Conservation (phyloP, 108 stramenopile species). For the Fragilaria crotonensis region DNA sequence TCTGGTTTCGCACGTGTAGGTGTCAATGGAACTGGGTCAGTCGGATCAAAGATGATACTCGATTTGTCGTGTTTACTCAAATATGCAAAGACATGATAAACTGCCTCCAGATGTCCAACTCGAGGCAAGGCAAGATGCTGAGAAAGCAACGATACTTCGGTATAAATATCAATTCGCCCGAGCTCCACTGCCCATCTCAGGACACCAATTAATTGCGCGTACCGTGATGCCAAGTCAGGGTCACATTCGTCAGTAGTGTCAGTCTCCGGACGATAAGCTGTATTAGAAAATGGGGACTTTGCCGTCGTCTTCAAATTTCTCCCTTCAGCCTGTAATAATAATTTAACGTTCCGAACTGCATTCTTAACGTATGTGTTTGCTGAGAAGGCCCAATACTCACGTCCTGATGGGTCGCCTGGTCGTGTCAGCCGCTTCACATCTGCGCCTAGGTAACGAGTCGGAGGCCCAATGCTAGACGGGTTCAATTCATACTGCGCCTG, state of each 20-base stretch:
- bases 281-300: too few species aligned
- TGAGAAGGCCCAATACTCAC: too few species aligned
- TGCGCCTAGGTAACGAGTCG: conserved; percentile 20
- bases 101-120: conserved; percentile 21
- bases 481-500: conserved; percentile 16
- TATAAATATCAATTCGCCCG: conserved; percentile 14
- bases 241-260: conserved; percentile 5
- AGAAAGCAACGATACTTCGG: conserved; percentile 23
- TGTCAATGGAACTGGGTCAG: not conserved
- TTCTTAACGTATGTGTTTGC: too few species aligned
- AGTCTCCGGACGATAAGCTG: conserved; percentile 5
- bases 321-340: too few species aligned
- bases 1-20: not conserved
- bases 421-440: not conserved
- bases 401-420: too few species aligned
- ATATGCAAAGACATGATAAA: conserved; percentile 27
- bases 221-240: not conserved
- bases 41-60: conserved; percentile 2
- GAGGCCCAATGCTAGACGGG: conserved; percentile 9
- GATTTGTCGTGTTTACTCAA: conserved; percentile 7
- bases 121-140: conserved; percentile 13
- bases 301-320: too few species aligned
- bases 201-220: conserved; percentile 26
- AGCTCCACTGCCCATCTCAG: conserved; percentile 32
- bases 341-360: too few species aligned